phyloP scores from a whole-genome alignment of 225 moss, liverwort and hornwort genomes.

The Marchantia polymorpha region DNA sequence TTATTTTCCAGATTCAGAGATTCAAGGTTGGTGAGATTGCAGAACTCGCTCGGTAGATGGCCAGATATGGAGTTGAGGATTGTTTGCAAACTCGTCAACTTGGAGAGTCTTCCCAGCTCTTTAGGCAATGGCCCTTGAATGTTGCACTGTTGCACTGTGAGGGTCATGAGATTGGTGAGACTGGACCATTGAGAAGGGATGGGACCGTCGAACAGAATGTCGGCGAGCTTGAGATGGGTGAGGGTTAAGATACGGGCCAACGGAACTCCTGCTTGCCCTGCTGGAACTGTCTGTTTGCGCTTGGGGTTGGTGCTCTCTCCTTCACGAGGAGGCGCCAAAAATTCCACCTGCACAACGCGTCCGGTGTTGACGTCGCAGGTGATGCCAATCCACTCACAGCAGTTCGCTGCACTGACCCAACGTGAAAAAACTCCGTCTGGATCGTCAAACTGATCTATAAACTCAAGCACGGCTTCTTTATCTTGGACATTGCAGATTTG shows the following conservation, averaged over 20 bases:
- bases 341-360: neutral
- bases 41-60: constrained; percentile 13
- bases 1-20: constrained; percentile 19
- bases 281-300: neutral
- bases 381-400: neutral
- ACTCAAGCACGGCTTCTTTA: neutral
- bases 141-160: constrained; percentile 5
- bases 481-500: neutral
- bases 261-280: constrained; percentile 18
- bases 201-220: constrained; percentile 31
- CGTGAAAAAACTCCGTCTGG: neutral
- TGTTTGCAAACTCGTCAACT: constrained; percentile 19
- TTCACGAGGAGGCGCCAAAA: neutral
- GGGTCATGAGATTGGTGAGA: constrained; percentile 18
- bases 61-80: constrained; percentile 31
- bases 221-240: constrained; percentile 5
- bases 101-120: constrained; percentile 24
- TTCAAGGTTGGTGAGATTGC: constrained; percentile 30
- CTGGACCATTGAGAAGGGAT: constrained; percentile 12
- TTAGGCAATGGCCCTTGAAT: constrained; percentile 26
- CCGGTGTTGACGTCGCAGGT: neutral
- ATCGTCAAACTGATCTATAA: constrained; percentile 1
- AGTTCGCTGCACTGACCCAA: neutral
- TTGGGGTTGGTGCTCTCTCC: neutral
- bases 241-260: constrained; percentile 19